These are phyloP conservation scores for Rosa lucieae DNA, from an alignment of 306 rosid genomes.

Conservation along the genomic window DNA sequence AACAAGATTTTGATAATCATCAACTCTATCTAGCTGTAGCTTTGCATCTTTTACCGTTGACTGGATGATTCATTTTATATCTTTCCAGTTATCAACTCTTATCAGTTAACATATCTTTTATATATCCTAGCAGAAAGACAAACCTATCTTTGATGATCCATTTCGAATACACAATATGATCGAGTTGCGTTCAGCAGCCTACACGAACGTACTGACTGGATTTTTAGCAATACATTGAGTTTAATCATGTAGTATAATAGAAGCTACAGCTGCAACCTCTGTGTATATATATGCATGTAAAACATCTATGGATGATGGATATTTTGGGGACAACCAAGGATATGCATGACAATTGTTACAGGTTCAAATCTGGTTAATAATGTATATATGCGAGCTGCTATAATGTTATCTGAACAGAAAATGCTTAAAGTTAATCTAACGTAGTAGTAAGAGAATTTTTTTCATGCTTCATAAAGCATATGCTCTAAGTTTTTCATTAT, in stretches of 20 bases:
- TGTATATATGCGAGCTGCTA: background rate
- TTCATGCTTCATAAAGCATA: no score
- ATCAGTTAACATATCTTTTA: background rate
- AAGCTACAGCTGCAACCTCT: no score
- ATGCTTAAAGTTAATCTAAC: no score
- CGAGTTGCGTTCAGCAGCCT: background rate
- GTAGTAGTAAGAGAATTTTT: no score
- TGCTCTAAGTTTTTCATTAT: no score
- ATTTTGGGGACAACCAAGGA: background rate
- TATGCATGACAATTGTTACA: no score
- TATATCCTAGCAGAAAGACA: background rate
- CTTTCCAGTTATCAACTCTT: background rate
- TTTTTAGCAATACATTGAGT: background rate
- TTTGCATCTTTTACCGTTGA: background rate
- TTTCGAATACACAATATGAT: background rate
- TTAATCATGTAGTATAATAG: background rate
- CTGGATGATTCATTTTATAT: background rate
- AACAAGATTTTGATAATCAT: background rate
- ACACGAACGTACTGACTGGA: background rate
- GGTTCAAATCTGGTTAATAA: no score
- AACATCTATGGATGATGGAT: background rate
- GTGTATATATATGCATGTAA: no score
- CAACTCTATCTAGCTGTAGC: background rate
- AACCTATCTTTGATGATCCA: background rate
- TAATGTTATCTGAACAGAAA: no score